Evolutionary conservation across 164 flowering plant genomes (phyloP), one percentile per base, ranked within the genome.

Genomic region (Vitis amurensis): DNA sequence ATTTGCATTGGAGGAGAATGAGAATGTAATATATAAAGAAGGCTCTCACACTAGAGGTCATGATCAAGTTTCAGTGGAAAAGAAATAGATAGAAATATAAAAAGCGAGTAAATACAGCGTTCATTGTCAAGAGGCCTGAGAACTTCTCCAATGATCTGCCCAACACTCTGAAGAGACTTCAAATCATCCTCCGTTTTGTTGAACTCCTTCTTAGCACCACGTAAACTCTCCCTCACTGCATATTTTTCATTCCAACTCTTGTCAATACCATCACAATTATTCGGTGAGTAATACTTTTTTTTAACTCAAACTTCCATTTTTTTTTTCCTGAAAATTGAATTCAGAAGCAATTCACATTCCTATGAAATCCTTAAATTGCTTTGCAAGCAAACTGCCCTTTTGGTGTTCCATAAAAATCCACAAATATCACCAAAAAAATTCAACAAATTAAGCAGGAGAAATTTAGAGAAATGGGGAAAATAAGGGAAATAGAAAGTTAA

Each of bases 91-190:
- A 52, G 13, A 64, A 57, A 50, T 12, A 57, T 0, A 16, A 23
- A 17, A 65, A 47, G 29, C 50, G 61, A 44, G 19, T 10, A 71
- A 76, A 79, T 87, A 95, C 99, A 86, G 68, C 97, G 91, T 77
- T 95, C 99, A 74, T 89, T 89, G 67, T 95, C 99, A 63, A 95
- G 88, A 73, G 94, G 97, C 72, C 97, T 77, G 49, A 95, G 91
- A 71, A 95, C 98, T 86, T 93, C 98, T 50, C 97, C 98, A 51
- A 95, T 88, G 62, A 91, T 88, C 73, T 95, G 97, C 44, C 99
- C 99, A 77, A 90, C 97, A 69, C 97, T 90, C 68, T 95, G 98
- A 61, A 93, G 97, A 53, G 97, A 87, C 87, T 93, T 95, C 76
- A 95, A 79, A 79, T 93, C 97, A 84, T 91, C 98, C 81, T 93